phyloP scores from a whole-genome alignment of 768 basidiomycete species.

The Gyrodon lividus region DNA sequence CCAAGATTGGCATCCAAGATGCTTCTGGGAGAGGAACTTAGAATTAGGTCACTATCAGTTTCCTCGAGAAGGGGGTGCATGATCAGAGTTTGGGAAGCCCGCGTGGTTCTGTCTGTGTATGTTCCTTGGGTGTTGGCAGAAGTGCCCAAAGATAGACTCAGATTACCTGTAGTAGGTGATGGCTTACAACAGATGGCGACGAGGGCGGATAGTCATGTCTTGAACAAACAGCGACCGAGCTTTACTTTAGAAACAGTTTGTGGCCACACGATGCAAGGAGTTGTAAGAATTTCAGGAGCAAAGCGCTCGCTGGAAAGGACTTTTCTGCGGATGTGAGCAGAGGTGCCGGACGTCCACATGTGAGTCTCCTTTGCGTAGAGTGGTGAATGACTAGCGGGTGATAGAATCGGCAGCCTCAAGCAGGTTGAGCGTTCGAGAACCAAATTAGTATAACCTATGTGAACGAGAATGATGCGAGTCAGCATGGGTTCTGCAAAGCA shows the following conservation, averaged over 20 bases:
- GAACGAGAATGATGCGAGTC: neutral
- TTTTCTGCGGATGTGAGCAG: neutral
- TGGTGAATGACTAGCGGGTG: neutral
- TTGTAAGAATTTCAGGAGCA: neutral
- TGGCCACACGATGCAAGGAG: neutral
- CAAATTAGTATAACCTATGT: neutral
- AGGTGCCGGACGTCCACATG: neutral
- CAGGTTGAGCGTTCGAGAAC: neutral
- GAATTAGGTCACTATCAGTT: neutral
- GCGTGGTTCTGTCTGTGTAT: neutral
- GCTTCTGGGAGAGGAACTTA: neutral
- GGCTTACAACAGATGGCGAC: neutral
- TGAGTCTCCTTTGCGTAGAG: neutral
- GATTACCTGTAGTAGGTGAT: neutral
- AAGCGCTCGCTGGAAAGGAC: neutral
- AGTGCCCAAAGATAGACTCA: neutral
- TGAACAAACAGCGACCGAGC: neutral
- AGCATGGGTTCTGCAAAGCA: neutral
- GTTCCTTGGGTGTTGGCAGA: neutral
- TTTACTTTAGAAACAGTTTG: neutral
- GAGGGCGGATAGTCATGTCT: neutral
- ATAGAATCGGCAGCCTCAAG: neutral
- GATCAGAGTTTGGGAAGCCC: neutral
- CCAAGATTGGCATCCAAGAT: neutral
- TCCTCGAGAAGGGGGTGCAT: constrained; percentile 1